Evolutionary conservation across 2,329 filamentous ascomycete genomes (phyloP), one percentile per base, ranked within the genome.

Genomic region (Ophiostoma montium): DNA sequence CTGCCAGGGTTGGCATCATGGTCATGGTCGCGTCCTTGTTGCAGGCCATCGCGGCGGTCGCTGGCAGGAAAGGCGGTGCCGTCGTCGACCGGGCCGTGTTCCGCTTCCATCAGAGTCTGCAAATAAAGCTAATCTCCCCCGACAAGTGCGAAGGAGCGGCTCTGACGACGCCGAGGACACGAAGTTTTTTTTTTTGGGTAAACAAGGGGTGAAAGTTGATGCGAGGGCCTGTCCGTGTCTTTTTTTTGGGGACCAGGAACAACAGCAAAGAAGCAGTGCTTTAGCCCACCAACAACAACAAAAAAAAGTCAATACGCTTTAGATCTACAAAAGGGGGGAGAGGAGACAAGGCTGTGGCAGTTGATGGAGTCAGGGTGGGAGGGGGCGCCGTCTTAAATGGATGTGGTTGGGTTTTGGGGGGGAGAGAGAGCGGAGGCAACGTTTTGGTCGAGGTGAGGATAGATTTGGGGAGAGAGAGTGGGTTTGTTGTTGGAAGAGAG

Each of bases 101-200:
- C 39, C 53, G 49, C 47, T 44, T 50, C 53, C 53, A 54, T 54
- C 49, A 53, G 50, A 27, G 35, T 48, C 33, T 45, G 51, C 46
- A 42, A 45, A n/a, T n/a, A 16, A 31, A 41, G 39, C 51, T 46
- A 21, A 30, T 44, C 42, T 44, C 42, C 42, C 39, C 45, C 39
- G 36, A 48, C 21, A 16, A 39, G 4, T 32, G 49, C 50, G 42
- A 52, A 33, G 41, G 49, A 44, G 42, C 16, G 42, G 23, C 23
- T 15, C 13, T 35, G 35, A 16, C 31, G 15, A 42, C 16, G 23
- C 5, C n/a, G 39, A 31, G 15, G 38, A 13, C 16, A 39, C 19
- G 19, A 41, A 13, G 36, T n/a, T n/a, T n/a, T n/a, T n/a, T 27
- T 8, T 27, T 8, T 8, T 5, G 23, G 23, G 23, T 27, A 27